phyloP scores from a whole-genome alignment of 2,329 filamentous ascomycete genomes.

The Curvularia spicifera region DNA sequence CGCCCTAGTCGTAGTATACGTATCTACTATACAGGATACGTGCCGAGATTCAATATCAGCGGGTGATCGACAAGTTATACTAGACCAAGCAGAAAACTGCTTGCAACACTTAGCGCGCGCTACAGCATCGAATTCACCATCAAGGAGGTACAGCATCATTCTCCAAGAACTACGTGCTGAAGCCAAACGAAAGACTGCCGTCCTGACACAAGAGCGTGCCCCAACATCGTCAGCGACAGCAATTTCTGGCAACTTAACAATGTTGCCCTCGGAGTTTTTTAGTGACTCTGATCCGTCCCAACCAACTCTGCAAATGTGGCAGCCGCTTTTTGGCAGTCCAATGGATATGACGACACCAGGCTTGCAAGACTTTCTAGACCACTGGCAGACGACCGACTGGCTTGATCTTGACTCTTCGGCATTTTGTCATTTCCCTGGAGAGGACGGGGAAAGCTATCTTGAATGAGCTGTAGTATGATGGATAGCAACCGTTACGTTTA shows the following conservation, averaged over 20 bases:
- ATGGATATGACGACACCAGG: constrained; percentile 23
- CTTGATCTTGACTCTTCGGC: constrained; percentile 45
- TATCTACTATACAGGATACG: constrained; percentile 55
- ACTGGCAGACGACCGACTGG: constrained; percentile 47
- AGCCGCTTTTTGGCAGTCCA: constrained; percentile 32
- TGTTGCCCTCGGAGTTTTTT: background rate
- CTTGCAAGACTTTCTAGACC: constrained; percentile 32
- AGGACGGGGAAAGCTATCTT: constrained; percentile 13
- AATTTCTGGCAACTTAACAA: background rate
- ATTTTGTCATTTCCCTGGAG: constrained; percentile 23
- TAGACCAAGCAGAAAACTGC: constrained; percentile 54
- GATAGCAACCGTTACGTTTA: background rate
- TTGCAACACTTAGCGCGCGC: constrained; percentile 55
- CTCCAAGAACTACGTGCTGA: constrained; percentile 55
- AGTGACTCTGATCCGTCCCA: background rate
- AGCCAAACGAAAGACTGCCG: constrained; percentile 36
- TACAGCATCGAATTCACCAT: constrained; percentile 56
- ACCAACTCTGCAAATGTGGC: constrained; percentile 19
- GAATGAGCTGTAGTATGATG: constrained; percentile 5
- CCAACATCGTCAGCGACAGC: background rate
- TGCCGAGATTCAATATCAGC: constrained; percentile 12
- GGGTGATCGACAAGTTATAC: constrained; percentile 35
- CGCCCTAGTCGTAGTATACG: constrained; percentile 56
- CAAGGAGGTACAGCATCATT: constrained; percentile 57
- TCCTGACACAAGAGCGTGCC: constrained; percentile 11